Base-by-base conservation (phyloP, 139 green algal species). In the Gonium pectorale region DNA sequence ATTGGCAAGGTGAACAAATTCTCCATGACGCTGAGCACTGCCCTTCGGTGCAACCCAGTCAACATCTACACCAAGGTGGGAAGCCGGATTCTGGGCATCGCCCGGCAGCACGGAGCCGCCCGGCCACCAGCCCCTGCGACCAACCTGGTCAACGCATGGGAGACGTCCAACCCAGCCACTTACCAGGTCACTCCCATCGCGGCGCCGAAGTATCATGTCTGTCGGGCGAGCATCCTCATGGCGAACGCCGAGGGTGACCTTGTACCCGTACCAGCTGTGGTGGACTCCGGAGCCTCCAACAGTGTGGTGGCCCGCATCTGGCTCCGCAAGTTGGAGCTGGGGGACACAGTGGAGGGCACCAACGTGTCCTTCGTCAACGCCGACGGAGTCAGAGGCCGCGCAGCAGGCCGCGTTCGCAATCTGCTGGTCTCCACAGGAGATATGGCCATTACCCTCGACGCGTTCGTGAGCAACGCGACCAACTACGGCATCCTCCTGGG, bases 401-500 rank as follows among this genome's bases (percentile, higher is more conserved):
- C 64, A 6, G 35, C 15, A 6, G 64, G 64, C 64, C 24, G 40
- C 13, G 46, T 54, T 15, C 3, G n/a, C 3, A 2, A 3, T 9
- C 60, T 37, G 6, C n/a, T 21, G 0, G 60, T 37, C n/a, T n/a
- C 24, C 35, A 9, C 35, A 54, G 72, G 67, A 0, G 72, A 67
- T 2, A 80, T 80, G 11, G 31, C 52, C 1, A 51, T 4, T 24
- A 80, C 67, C 26, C 37, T 80, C 72, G 37, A 33, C 49, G 6
- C 33, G 3, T 79, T 35, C 21, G 70, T 79, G 19, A 66, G 46
- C 19, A 64, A 19, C 0, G 70, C 70, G 0, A 8, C 46, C 0
- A 79, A 64, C 70, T 79, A 79, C 33, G 29, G 46, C 21, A 2
- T 79, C 0, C 33, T 79, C 19, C 49, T 79, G 19, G 70, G 70